Conservation (phyloP, 257 asterid species). For the Pogostemon cablin region DNA sequence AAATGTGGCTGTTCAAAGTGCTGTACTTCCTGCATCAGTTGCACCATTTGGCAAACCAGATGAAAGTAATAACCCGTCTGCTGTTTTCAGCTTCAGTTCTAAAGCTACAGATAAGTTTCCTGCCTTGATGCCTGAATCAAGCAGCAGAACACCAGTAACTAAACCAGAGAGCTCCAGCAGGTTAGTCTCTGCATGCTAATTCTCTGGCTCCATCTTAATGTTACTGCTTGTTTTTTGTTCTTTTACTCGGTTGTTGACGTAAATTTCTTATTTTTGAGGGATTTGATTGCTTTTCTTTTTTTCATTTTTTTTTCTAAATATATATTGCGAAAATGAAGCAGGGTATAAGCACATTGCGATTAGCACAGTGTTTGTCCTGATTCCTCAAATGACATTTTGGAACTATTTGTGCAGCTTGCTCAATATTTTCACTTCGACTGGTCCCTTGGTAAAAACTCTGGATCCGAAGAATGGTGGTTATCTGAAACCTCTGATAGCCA, state of each 20-base stretch:
- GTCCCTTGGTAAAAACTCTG: slow-evolving; percentile 29
- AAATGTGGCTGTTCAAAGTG: slow-evolving; percentile 31
- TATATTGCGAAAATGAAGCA: neutral
- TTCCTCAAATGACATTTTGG: slow-evolving; percentile 4
- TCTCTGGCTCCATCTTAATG: neutral
- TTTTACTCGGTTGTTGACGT: neutral
- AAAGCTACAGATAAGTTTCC: slow-evolving; percentile 35
- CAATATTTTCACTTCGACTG: slow-evolving; percentile 30
- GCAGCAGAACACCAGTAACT: slow-evolving; percentile 32
- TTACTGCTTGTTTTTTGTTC: slow-evolving; percentile 1
- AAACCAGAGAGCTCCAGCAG: slow-evolving; percentile 42
- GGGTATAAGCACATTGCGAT: neutral
- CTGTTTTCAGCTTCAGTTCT: slow-evolving; percentile 41
- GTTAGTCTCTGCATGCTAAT: slow-evolving; percentile 34
- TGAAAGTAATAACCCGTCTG: slow-evolving; percentile 36
- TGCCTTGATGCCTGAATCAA: slow-evolving; percentile 32
- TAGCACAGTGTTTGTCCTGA: neutral
- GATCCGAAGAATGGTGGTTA: slow-evolving; percentile 35
- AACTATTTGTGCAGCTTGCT: slow-evolving; percentile 47
- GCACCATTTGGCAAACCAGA: slow-evolving; percentile 35
- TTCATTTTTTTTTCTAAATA: neutral
- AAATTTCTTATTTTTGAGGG: neutral
- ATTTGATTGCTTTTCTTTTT: neutral
- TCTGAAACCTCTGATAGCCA: slow-evolving; percentile 34
- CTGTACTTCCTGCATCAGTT: slow-evolving; percentile 33